Evolutionary conservation across 768 basidiomycete genomes (phyloP).

Genomic region (Leccinum subtestaceum): DNA sequence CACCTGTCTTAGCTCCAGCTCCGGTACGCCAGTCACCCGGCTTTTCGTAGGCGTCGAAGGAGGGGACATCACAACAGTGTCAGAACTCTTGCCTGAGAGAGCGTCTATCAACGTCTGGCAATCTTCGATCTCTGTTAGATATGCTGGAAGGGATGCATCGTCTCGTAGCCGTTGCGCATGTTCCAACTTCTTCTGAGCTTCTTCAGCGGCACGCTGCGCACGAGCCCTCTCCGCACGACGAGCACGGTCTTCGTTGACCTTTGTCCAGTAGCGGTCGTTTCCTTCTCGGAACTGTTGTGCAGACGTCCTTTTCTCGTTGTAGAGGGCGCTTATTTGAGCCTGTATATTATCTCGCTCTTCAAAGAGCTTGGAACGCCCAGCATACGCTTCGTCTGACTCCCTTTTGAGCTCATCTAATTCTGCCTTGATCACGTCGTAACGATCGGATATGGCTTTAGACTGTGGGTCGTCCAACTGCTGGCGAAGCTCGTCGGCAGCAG

Average conservation of each 20-base stretch:
- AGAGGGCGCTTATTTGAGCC: conserved; percentile 66
- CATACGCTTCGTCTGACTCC: conserved; percentile 81
- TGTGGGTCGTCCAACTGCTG: conserved; percentile 91
- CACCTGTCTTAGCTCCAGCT: conserved; percentile 83
- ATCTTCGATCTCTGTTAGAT: conserved; percentile 91
- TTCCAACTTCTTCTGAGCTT: conserved; percentile 77
- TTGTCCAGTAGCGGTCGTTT: conserved; percentile 78
- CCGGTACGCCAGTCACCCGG: conserved; percentile 63
- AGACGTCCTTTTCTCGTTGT: conserved; percentile 74
- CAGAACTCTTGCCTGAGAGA: conserved; percentile 66
- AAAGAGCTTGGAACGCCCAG: conserved; percentile 75
- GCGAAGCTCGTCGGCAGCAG: conserved; percentile 71
- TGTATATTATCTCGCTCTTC: conserved; percentile 81
- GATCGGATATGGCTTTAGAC: conserved; percentile 72
- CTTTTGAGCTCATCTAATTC: conserved; percentile 87
- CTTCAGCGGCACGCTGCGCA: conserved; percentile 72
- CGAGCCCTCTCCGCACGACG: conserved; percentile 76
- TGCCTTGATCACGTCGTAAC: conserved; percentile 76
- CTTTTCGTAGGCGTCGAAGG: conserved; percentile 38
- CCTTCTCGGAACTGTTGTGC: conserved; percentile 71
- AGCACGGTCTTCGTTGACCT: conserved; percentile 86
- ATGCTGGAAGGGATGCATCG: conserved; percentile 88
- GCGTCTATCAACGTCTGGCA: conserved; percentile 89
- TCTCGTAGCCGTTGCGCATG: conserved; percentile 79
- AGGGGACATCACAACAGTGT: conserved; percentile 43